Conservation (phyloP, 164 flowering plant species). For the Liriodendron chinense region DNA sequence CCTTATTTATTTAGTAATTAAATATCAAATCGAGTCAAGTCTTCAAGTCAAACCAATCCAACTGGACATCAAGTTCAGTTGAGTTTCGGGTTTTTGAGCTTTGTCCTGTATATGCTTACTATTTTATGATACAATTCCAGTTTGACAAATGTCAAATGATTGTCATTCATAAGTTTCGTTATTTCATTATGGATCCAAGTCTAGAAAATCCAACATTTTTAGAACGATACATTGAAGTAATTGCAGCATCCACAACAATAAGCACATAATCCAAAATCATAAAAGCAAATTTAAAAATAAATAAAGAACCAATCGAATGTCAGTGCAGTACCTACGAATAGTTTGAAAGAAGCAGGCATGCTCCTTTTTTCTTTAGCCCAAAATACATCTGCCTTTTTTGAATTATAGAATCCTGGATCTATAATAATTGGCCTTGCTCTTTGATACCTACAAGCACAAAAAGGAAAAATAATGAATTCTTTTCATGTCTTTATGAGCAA, state of each 20-base stretch:
- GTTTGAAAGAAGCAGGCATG: constrained; percentile 79
- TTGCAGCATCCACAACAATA: too few relatives aligned
- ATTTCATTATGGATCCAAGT: not conserved
- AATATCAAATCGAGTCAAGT: too few relatives aligned
- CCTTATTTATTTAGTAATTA: too few relatives aligned
- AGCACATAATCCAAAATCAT: not conserved
- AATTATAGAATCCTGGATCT: constrained; percentile 81
- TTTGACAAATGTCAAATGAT: too few relatives aligned
- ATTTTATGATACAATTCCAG: too few relatives aligned
- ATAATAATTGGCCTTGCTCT: constrained; percentile 78
- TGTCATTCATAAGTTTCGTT: not conserved
- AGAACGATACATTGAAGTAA: too few relatives aligned
- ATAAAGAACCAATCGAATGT: not conserved
- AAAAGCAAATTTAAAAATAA: not conserved
- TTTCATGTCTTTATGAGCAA: not conserved
- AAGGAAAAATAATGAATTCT: not conserved
- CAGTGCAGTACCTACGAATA: constrained; percentile 54
- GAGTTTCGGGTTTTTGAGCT: too few relatives aligned
- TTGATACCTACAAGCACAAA: constrained; percentile 44
- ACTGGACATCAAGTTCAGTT: too few relatives aligned
- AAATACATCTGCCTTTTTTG: constrained; percentile 73
- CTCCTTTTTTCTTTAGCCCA: constrained; percentile 77
- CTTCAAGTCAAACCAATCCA: too few relatives aligned
- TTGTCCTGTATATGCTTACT: too few relatives aligned
- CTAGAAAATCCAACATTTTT: too few relatives aligned